Evolutionary conservation across 805 yeast species (phyloP).

Genomic region (Sungouiella thailandica): DNA sequence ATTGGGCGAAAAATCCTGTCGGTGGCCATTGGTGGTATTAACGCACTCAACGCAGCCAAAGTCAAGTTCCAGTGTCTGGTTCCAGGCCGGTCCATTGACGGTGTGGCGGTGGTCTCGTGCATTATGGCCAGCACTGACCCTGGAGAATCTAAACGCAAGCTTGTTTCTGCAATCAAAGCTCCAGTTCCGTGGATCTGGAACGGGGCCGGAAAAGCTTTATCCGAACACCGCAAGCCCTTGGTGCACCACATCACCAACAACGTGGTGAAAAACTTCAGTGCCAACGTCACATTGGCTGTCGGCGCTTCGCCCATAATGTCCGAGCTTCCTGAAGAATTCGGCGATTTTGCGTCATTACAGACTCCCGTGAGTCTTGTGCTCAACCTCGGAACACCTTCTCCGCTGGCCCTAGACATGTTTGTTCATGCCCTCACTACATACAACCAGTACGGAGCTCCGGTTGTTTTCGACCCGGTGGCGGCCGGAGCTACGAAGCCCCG

Average conservation of each 20-base stretch:
- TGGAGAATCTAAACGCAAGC: conserved; percentile 41
- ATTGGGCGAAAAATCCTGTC: conserved; percentile 40
- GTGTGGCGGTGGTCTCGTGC: conserved; percentile 87
- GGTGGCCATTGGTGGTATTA: conserved; percentile 82
- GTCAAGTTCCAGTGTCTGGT: conserved; percentile 48
- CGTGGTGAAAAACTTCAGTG: conserved; percentile 86
- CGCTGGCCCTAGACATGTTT: conserved; percentile 38
- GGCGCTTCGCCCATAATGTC: conserved; percentile 92
- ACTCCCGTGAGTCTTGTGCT: conserved; percentile 55
- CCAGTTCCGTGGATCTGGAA: conserved; percentile 12
- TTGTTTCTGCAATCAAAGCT: conserved; percentile 25
- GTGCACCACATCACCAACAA: conserved; percentile 85
- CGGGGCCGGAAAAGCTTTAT: background rate
- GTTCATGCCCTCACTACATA: conserved; percentile 53
- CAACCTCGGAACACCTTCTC: conserved; percentile 71
- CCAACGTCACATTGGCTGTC: conserved; percentile 76
- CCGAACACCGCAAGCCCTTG: conserved; percentile 41
- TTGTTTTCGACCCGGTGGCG: conserved; percentile 90
- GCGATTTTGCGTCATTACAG: conserved; percentile 50
- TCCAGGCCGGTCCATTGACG: conserved; percentile 53
- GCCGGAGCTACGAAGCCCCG: conserved; percentile 75
- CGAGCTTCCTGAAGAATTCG: conserved; percentile 62
- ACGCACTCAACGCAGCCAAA: conserved; percentile 54
- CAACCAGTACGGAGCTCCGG: conserved; percentile 50
- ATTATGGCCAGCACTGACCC: conserved; percentile 65